Conservation (phyloP, 2,329 filamentous ascomycete species). For the Beauveria sp. region DNA sequence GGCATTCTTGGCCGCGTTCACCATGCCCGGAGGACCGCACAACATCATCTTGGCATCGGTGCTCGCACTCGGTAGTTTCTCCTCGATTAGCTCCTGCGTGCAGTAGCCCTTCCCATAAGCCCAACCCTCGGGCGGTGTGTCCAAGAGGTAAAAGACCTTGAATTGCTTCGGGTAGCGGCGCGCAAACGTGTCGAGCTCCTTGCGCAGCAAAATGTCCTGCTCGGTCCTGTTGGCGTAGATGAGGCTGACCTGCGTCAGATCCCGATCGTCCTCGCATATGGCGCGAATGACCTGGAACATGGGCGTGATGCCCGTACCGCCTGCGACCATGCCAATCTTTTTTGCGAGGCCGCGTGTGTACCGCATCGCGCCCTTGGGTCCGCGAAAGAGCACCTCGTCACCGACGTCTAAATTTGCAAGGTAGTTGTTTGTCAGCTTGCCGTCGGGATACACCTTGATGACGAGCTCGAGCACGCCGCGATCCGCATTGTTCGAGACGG, state of each 20-base stretch:
- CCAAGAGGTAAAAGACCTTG: constrained; percentile 48
- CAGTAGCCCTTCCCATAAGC: constrained; percentile 41
- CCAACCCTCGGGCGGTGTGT: constrained; percentile 40
- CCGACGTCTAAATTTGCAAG: constrained; percentile 39
- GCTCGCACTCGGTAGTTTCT: constrained; percentile 42
- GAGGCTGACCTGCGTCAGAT: constrained; percentile 44
- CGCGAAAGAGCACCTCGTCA: constrained; percentile 43
- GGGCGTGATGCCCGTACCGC: constrained; percentile 26
- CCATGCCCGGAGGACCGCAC: constrained; percentile 55
- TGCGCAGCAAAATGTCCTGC: constrained; percentile 50
- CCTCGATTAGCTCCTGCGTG: constrained; percentile 40
- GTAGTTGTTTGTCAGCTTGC: constrained; percentile 42
- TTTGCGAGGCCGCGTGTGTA: constrained; percentile 36
- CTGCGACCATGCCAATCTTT: constrained; percentile 48
- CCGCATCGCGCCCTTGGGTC: constrained; percentile 49
- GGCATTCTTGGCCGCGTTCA: constrained; percentile 47
- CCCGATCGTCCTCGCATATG: constrained; percentile 53
- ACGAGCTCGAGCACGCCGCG: constrained; percentile 42
- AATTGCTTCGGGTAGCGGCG: constrained; percentile 44
- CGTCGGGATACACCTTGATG: constrained; percentile 44
- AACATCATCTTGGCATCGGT: constrained; percentile 5
- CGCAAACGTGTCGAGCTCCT: constrained; percentile 48
- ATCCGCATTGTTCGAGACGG: constrained; percentile 42
- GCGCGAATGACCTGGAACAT: constrained; percentile 51
- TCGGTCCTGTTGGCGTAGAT: constrained; percentile 54